These are phyloP conservation scores for Zymoseptoria ardabiliae DNA, from an alignment of 2,329 filamentous ascomycete species.

Conservation along the genomic window DNA sequence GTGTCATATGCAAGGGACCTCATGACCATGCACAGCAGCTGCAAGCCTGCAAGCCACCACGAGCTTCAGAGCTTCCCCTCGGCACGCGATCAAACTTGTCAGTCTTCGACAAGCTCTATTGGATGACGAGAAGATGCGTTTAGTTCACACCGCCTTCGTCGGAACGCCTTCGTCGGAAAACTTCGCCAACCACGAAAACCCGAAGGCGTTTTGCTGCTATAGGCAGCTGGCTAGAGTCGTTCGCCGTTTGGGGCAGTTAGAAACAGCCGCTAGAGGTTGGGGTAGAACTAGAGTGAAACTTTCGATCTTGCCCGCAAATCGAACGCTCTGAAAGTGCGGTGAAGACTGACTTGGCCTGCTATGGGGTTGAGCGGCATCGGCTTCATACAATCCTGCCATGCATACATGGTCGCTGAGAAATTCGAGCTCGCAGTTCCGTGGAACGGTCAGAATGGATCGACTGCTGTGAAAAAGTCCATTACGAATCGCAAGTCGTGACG, in stretches of 20 bases:
- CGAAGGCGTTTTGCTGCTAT: background rate
- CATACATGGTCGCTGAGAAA: background rate
- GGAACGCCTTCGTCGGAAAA: background rate
- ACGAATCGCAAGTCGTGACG: background rate
- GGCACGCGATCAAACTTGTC: background rate
- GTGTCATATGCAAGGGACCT: background rate
- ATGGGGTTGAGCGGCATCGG: too few species aligned
- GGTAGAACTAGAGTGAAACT: background rate
- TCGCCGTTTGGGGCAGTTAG: background rate
- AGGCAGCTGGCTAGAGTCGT: background rate
- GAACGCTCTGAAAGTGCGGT: background rate
- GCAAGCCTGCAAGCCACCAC: background rate
- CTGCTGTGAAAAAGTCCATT: background rate
- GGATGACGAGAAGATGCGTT: background rate
- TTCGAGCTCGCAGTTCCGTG: background rate
- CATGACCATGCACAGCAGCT: background rate
- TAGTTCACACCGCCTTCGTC: background rate
- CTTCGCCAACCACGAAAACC: background rate
- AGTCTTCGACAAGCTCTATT: background rate
- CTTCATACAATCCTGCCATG: too few species aligned
- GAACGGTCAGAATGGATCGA: too few species aligned
- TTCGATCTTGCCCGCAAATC: background rate
- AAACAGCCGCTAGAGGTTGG: background rate
- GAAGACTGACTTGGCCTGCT: background rate
- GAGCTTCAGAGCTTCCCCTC: background rate